Evolutionary conservation across 352 stramenopile species (phyloP).

Genomic region (Globisporangium barbulae): DNA sequence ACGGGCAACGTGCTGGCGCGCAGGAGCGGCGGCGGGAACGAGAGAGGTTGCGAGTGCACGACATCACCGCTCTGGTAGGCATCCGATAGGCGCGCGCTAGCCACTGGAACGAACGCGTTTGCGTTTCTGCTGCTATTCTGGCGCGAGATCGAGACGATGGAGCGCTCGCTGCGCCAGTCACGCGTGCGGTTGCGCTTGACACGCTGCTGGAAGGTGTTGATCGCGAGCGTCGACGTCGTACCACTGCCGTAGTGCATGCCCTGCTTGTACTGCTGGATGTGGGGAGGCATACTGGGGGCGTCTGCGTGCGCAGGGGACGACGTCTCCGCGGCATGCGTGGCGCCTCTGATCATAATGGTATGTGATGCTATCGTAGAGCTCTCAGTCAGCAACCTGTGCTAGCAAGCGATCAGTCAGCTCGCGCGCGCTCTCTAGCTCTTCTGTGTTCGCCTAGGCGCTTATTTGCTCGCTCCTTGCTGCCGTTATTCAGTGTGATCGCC

Average conservation of each 20-base stretch:
- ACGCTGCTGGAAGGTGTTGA: conserved; percentile 18
- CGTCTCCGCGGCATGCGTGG: neutral
- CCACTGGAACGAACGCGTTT: neutral
- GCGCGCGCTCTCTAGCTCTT: neutral
- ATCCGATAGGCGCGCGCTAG: neutral
- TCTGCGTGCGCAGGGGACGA: neutral
- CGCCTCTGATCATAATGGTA: neutral
- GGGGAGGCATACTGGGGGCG: neutral
- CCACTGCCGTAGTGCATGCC: conserved; percentile 31
- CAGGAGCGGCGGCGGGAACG: neutral
- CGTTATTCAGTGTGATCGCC: neutral
- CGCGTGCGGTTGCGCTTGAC: conserved; percentile 15
- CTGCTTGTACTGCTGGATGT: neutral
- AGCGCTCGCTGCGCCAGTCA: conserved; percentile 5
- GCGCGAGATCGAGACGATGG: neutral
- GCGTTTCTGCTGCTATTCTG: conserved; percentile 1
- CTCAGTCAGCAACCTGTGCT: too few relatives aligned
- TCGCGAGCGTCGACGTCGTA: conserved; percentile 15
- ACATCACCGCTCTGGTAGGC: neutral
- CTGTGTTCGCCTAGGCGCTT: neutral
- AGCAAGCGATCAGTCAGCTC: too few relatives aligned
- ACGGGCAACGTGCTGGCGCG: neutral
- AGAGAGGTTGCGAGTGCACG: neutral
- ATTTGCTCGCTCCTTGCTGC: neutral
- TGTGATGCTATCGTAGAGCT: too few relatives aligned